Conservation (phyloP, 495 filamentous ascomycete genomes). For the Penicillium macrosclerotiorum region DNA sequence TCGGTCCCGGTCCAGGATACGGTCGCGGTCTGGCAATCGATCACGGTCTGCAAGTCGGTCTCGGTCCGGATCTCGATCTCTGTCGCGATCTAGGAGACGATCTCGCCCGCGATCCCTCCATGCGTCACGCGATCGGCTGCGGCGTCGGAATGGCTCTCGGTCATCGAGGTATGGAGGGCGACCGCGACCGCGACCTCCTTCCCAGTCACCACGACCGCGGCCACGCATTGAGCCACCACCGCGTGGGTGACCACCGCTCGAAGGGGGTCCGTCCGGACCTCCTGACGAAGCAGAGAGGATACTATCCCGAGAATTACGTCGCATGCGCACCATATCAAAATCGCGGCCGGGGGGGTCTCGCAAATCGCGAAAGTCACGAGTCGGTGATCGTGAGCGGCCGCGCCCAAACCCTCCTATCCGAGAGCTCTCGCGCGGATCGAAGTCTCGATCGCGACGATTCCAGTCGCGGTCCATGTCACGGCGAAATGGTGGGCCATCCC, state of each 20-base stretch:
- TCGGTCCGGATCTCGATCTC: constrained; percentile 35
- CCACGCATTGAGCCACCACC: constrained; percentile 58
- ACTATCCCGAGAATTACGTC: constrained; percentile 58
- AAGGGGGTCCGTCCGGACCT: constrained; percentile 59
- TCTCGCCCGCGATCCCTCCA: constrained; percentile 50
- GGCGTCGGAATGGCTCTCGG: constrained; percentile 52
- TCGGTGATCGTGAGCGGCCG: constrained; percentile 45
- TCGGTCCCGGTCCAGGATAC: constrained; percentile 29
- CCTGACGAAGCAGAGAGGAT: constrained; percentile 68
- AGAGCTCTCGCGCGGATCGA: constrained; percentile 38
- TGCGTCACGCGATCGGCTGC: constrained; percentile 69
- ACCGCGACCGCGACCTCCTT: constrained; percentile 56
- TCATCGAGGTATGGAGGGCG: constrained; percentile 58
- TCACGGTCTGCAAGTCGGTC: constrained; percentile 28
- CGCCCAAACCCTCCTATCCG: constrained; percentile 41
- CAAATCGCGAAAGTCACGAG: constrained; percentile 51
- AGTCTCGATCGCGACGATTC: constrained; percentile 39
- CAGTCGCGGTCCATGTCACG: constrained; percentile 46
- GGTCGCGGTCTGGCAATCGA: constrained; percentile 30
- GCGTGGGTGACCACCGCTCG: constrained; percentile 48
- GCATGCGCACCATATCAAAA: constrained; percentile 46
- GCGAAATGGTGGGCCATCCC: constrained; percentile 34
- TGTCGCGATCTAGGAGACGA: constrained; percentile 39
- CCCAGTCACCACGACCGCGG: constrained; percentile 67
- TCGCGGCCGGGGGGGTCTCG: constrained; percentile 41